phyloP scores from a whole-genome alignment of 108 stramenopile species.

The Pseudonitzschia delicatissima region DNA sequence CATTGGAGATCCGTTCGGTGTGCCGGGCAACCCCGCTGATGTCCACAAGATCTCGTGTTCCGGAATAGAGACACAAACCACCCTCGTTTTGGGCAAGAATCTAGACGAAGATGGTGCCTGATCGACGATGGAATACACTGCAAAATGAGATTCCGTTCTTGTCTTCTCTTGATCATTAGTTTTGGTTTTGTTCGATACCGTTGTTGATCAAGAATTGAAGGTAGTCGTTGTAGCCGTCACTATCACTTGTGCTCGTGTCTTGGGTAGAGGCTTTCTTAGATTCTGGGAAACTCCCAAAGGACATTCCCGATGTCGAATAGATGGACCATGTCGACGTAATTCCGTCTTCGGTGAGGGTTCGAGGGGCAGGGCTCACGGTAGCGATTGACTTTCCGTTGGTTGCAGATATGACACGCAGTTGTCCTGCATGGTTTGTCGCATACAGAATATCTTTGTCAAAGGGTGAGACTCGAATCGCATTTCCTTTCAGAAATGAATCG shows the following conservation, averaged over 20 bases:
- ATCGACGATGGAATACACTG: slow-evolving; percentile 26
- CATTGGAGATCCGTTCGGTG: slow-evolving; percentile 19
- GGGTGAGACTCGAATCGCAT: slow-evolving; percentile 16
- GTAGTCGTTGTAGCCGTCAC: slow-evolving; percentile 10
- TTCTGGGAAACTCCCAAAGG: slow-evolving; percentile 14
- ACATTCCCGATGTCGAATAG: slow-evolving; percentile 16
- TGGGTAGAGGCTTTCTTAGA: not conserved
- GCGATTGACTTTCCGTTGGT: slow-evolving; percentile 4
- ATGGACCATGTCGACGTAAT: not conserved
- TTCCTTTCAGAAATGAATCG: slow-evolving; percentile 8
- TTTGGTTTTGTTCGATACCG: not conserved
- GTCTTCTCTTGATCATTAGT: not conserved
- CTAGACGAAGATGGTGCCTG: slow-evolving; percentile 10
- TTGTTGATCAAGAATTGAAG: slow-evolving; percentile 5
- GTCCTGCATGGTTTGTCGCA: slow-evolving; percentile 10
- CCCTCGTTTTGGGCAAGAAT: slow-evolving; percentile 18
- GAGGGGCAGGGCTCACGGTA: slow-evolving; percentile 7
- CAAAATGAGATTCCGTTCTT: not conserved
- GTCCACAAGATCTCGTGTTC: slow-evolving; percentile 23
- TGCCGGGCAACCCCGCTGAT: slow-evolving; percentile 22
- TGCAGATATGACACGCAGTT: slow-evolving; percentile 13
- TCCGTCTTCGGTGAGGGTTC: slow-evolving; percentile 12
- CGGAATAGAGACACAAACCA: slow-evolving; percentile 30
- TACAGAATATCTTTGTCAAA: slow-evolving; percentile 23
- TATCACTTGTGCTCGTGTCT: not conserved